These are phyloP conservation scores for Colletotrichum brevisporum DNA, from an alignment of 2,329 filamentous ascomycete genomes.

Conservation along the genomic window DNA sequence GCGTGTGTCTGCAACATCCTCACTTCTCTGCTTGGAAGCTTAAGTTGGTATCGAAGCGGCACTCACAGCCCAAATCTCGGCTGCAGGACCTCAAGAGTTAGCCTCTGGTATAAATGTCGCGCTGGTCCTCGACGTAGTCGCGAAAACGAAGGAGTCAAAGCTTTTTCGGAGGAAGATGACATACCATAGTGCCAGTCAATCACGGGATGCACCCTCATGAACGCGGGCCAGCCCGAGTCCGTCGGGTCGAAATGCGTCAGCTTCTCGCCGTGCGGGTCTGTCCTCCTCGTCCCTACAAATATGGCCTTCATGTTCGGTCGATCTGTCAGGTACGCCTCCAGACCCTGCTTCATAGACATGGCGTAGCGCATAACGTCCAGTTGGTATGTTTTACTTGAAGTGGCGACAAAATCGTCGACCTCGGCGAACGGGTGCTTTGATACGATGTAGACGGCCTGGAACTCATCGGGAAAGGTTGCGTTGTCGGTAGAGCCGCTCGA, in stretches of 20 bases:
- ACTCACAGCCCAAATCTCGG: conserved; percentile 92
- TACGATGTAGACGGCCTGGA: conserved; percentile 92
- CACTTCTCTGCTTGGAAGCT: too few relatives aligned
- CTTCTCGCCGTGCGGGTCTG: conserved; percentile 88
- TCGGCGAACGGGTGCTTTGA: conserved; percentile 86
- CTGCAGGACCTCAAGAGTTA: conserved; percentile 26
- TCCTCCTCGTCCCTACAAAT: conserved; percentile 89
- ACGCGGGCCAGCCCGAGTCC: conserved; percentile 89
- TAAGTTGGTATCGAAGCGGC: background rate
- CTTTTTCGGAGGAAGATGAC: background rate
- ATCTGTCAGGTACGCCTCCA: conserved; percentile 81
- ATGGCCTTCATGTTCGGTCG: conserved; percentile 79
- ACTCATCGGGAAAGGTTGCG: conserved; percentile 54
- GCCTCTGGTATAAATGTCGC: background rate
- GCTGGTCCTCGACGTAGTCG: too few relatives aligned
- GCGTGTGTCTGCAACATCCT: background rate
- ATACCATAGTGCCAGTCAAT: conserved; percentile 93
- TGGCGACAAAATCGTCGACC: conserved; percentile 86
- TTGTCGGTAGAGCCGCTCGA: conserved; percentile 34
- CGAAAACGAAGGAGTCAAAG: background rate
- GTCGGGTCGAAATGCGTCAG: conserved; percentile 89
- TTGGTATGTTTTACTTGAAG: conserved; percentile 77
- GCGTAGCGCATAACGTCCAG: conserved; percentile 82
- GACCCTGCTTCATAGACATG: conserved; percentile 84
- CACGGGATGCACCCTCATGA: conserved; percentile 94